phyloP scores from a whole-genome alignment of 495 filamentous ascomycete genomes.

The Neurospora sp. region DNA sequence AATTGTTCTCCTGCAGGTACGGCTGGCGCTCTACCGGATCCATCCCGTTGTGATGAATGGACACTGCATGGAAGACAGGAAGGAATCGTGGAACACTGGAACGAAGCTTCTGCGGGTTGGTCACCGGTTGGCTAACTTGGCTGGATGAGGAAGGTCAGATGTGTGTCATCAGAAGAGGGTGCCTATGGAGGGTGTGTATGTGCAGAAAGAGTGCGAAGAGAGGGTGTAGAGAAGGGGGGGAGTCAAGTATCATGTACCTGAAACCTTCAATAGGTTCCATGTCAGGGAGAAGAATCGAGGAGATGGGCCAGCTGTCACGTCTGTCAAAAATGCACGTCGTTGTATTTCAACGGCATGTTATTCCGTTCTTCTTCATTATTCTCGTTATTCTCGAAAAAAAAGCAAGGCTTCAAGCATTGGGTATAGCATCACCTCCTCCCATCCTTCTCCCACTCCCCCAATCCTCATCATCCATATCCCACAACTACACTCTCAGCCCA shows the following conservation, averaged over 20 bases:
- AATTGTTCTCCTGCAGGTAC: too few species aligned
- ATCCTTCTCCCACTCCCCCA: background rate
- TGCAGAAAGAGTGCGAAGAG: background rate
- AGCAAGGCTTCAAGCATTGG: background rate
- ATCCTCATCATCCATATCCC: too few species aligned
- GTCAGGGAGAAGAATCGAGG: too few species aligned
- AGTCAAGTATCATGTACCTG: too few species aligned
- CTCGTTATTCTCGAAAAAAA: background rate
- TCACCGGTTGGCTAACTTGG: too few species aligned
- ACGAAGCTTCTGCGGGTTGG: background rate
- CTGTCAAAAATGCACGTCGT: background rate
- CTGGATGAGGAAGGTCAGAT: background rate
- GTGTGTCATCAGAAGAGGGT: too few species aligned
- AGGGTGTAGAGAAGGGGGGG: background rate
- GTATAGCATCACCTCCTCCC: background rate
- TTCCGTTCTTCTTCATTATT: too few species aligned
- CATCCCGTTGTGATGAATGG: background rate
- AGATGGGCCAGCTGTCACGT: background rate
- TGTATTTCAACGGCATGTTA: background rate
- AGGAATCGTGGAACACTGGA: background rate
- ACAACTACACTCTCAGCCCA: too few species aligned
- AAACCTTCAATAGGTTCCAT: too few species aligned
- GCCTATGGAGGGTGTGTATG: too few species aligned
- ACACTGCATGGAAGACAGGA: background rate
- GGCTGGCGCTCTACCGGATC: too few species aligned